Base-by-base conservation (phyloP, 495 filamentous ascomycete genomes). In the Ascobolus immersus region DNA sequence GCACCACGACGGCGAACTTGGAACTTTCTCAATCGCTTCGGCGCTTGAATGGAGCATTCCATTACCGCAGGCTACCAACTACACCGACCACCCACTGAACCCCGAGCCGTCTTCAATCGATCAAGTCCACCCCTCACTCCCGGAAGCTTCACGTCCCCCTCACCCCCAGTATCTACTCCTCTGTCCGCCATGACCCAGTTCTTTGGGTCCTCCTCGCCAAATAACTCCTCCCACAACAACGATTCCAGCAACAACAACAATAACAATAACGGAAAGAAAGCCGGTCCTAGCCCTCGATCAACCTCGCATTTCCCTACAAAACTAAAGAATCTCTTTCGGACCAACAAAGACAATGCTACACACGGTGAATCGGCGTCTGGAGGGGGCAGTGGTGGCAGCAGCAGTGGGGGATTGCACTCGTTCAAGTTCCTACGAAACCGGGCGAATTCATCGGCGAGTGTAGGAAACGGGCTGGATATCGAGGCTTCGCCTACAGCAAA, bases 261-360 rank as follows among this genome's bases (percentile, higher is more conserved):
- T 36, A 35, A n/a, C 41, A 40, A 21, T 36, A 39, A 30, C 51
- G 53, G 38, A 49, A 40, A 35, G 48, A 48, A 34, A 22, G 32
- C 28, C 34, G 42, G 35, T 39, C 40, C 17, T 44, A 42, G 14
- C 34, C 50, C 14, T 22, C 34, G 11, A 5, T 39, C 57, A 49
- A 42, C 57, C 41, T 44, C 40, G 52, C 77, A 86, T 45, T 69
- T 91, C 44, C 78, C 73, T 21, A 75, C 82, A 50, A 81, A 73
- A 52, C 67, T 96, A 53, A 89, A 75, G 65, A 90, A 84, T 52
- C 94, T 94, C 61, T 96, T 96, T 61, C 79, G 86, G 46, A 91
- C 93, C 58, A 92, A 76, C 53, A 76, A 60, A 44, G 60, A 62
- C 23, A 55, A 59, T 41, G 69, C 55, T 50, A 66, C 64, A 41